phyloP scores from a whole-genome alignment of 176 grass and related monocot genomes.

The Rhynchospora breviuscula region DNA sequence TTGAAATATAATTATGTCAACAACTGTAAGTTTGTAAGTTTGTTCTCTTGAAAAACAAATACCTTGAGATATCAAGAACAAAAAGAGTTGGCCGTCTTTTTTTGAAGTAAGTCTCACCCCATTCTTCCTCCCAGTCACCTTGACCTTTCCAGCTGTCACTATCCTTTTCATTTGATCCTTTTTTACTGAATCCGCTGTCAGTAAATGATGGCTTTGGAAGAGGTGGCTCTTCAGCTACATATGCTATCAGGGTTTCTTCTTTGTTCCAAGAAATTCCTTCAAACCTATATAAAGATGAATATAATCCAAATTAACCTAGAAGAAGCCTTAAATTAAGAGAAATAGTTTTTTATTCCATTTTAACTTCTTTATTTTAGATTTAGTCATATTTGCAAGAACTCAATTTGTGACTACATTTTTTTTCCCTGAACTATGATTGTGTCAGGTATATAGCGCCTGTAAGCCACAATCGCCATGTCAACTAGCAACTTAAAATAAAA shows the following conservation, averaged over 20 bases:
- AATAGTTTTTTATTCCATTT: not conserved
- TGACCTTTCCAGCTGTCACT: conserved; percentile 86
- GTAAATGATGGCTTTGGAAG: conserved; percentile 68
- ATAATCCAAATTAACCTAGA: not conserved
- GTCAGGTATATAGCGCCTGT: not conserved
- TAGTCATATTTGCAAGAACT: not conserved
- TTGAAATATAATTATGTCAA: not conserved
- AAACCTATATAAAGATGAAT: conserved; percentile 57
- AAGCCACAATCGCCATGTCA: not conserved
- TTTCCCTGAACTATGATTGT: not conserved
- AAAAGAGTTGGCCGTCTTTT: conserved; percentile 86
- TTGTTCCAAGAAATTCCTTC: conserved; percentile 97
- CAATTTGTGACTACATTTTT: not conserved
- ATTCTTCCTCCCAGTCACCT: conserved; percentile 81
- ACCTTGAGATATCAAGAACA: conserved; percentile 63
- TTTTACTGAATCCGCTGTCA: conserved; percentile 68
- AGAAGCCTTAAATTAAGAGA: not conserved
- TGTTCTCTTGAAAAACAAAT: conserved; percentile 17
- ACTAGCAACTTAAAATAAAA: not conserved
- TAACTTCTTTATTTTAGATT: not conserved
- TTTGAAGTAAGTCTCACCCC: conserved; percentile 91
- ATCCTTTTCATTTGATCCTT: conserved; percentile 60
- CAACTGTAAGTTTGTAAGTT: not conserved
- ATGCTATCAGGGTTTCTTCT: conserved; percentile 72
- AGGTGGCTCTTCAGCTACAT: conserved; percentile 79